phyloP scores from a whole-genome alignment of 1,284 basidiomycete genomes.

The Paramarasmius palmivorus region DNA sequence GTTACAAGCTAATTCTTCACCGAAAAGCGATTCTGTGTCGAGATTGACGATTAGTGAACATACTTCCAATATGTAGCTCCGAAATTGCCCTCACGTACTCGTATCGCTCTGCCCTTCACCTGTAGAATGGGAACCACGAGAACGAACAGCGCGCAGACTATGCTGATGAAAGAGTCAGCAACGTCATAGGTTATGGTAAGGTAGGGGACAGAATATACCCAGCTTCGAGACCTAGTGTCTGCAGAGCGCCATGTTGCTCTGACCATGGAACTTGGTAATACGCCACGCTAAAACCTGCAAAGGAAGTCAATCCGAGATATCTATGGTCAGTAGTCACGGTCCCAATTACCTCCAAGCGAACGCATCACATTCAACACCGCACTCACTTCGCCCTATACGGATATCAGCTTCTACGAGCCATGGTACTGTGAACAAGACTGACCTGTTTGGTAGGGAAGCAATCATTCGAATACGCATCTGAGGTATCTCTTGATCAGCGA shows the following conservation, averaged over 20 bases:
- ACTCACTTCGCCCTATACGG: constrained; percentile 41
- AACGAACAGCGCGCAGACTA: constrained; percentile 3
- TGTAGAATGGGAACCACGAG: constrained; percentile 6
- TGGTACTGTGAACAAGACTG: not conserved
- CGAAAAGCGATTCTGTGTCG: constrained; percentile 4
- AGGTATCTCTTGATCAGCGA: too few relatives aligned
- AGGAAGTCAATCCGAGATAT: not conserved
- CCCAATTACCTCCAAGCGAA: constrained; percentile 21
- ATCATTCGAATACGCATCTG: constrained; percentile 32
- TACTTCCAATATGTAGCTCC: not conserved
- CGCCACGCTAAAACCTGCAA: constrained; percentile 37
- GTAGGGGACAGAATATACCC: constrained; percentile 32
- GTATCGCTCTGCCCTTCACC: constrained; percentile 1
- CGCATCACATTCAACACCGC: constrained; percentile 51
- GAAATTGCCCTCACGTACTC: not conserved
- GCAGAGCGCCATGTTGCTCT: constrained; percentile 47
- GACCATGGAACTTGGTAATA: constrained; percentile 64
- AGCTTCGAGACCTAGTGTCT: constrained; percentile 54
- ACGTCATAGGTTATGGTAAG: not conserved
- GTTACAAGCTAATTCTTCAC: not conserved
- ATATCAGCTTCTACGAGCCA: not conserved
- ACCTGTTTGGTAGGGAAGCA: constrained; percentile 35
- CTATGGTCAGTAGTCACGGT: constrained; percentile 18
- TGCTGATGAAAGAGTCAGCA: not conserved
- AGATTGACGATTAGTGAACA: not conserved